Base-by-base conservation (phyloP, 2,329 filamentous ascomycete species). In the Colletotrichum tropicale region DNA sequence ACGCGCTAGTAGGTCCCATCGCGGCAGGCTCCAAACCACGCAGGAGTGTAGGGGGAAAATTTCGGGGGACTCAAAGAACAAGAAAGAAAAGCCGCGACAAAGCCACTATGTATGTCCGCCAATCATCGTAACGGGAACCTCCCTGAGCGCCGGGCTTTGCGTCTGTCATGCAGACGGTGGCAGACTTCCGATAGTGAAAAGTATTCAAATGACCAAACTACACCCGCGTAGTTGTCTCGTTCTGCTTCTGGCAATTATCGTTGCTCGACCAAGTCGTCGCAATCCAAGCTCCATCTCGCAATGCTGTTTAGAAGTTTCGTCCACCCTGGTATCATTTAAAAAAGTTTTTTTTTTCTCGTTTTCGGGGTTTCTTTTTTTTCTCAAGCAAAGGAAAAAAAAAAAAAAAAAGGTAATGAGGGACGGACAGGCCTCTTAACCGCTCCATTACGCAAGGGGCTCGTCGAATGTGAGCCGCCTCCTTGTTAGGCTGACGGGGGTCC, bases 391-490 rank as follows among this genome's bases (percentile, higher is more conserved):
- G 24, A 6, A 13, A 43, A 43, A 38, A 38, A 15, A 52, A 21
- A 21, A 48, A 38, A 15, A 52, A 21, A 21, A 48, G 30, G 21
- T 16, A 26, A n/a, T 10, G 24, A 9, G 13, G 56, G 6, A 6
- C n/a, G 16, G 28, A 32, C 30, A n/a, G 4, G 38, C 16, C 16
- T 28, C 12, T 18, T 43, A 9, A 28, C 13, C 38, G 32, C 60
- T 28, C 13, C 8, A 60, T 78, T 56, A 91, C 38, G 91, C 91
- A 71, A 90, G 84, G n/a, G 94, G 88, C 70, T 92, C 92, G 81
- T 98, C 96, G 85, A 98, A 98, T 70, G 96, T 98, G 75, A 98
- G 88, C 77, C 93, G 90, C 82, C 94, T 91, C 80, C 95, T 88
- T n/a, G 94, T 90, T 62, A 94, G 91, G 79, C 92, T 95, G 73